Evolutionary conservation across 169 alveolate genomes (phyloP).

Genomic region (Theileria parva): DNA sequence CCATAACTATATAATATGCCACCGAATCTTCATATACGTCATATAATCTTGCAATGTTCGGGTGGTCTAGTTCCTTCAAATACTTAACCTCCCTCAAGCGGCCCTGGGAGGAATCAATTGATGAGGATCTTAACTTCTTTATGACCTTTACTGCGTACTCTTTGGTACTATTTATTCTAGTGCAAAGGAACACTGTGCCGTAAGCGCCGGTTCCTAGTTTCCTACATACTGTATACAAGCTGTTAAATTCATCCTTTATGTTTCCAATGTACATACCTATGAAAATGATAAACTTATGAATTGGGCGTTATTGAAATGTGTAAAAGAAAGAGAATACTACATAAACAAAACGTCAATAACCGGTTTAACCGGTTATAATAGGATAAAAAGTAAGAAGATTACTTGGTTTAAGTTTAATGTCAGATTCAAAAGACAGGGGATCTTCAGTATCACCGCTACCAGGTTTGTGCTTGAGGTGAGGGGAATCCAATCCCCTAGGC

Average conservation of each 20-base stretch:
- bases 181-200: constrained; percentile 85
- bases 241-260: constrained; percentile 74
- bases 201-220: constrained; percentile 92
- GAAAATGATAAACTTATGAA: not conserved
- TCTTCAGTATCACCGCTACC: not conserved
- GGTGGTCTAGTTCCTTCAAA: constrained; percentile 90
- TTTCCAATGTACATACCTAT: constrained; percentile 66
- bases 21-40: constrained; percentile 88
- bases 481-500: not conserved
- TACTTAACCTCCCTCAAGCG: constrained; percentile 83
- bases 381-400: not conserved
- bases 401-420: constrained; percentile 11
- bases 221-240: constrained; percentile 76
- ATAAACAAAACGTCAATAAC: not conserved
- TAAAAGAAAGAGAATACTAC: not conserved
- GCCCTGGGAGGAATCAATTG: not conserved
- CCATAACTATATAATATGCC: constrained; percentile 87
- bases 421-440: not conserved
- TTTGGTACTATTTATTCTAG: constrained; percentile 72
- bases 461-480: not conserved
- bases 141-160: constrained; percentile 86
- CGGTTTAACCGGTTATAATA: not conserved
- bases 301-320: not conserved
- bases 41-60: constrained; percentile 90
- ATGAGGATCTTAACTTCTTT: constrained; percentile 66